Conservation (phyloP, 768 basidiomycete genomes). For the Scleroderma bovista region DNA sequence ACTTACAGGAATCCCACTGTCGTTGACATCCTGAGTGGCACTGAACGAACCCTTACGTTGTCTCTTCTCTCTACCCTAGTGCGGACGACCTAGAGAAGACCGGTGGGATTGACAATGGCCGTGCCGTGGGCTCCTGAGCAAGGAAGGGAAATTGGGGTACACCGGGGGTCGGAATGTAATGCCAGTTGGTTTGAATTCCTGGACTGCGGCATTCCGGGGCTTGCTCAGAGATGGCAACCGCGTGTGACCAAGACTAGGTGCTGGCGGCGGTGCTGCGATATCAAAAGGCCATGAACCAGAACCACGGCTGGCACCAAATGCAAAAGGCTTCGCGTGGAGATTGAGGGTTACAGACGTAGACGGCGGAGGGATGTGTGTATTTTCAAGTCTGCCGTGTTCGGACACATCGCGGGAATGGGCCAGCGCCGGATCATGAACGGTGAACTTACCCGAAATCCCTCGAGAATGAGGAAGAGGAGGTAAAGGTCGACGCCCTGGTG, state of each 20-base stretch:
- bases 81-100: constrained; percentile 17
- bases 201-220: constrained; percentile 73
- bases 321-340: constrained; percentile 79
- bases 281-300: constrained; percentile 32
- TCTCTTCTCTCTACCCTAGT: constrained; percentile 79
- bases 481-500: constrained; percentile 43
- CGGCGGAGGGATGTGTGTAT: constrained; percentile 7
- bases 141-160: constrained; percentile 50
- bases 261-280: constrained; percentile 27
- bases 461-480: constrained; percentile 65
- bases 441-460: constrained; percentile 54
- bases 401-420: constrained; percentile 55
- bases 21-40: constrained; percentile 35
- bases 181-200: constrained; percentile 72
- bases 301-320: constrained; percentile 51
- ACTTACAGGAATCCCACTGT: constrained; percentile 53
- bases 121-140: constrained; percentile 21
- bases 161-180: constrained; percentile 75
- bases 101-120: constrained; percentile 38
- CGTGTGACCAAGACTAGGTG: constrained; percentile 32
- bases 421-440: constrained; percentile 53
- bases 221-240: constrained; percentile 50
- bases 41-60: constrained; percentile 50
- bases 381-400: constrained; percentile 34
- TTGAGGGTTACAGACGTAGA: constrained; percentile 44